Conservation (phyloP, 2,329 filamentous ascomycete species). For the Trichoderma polysporum region DNA sequence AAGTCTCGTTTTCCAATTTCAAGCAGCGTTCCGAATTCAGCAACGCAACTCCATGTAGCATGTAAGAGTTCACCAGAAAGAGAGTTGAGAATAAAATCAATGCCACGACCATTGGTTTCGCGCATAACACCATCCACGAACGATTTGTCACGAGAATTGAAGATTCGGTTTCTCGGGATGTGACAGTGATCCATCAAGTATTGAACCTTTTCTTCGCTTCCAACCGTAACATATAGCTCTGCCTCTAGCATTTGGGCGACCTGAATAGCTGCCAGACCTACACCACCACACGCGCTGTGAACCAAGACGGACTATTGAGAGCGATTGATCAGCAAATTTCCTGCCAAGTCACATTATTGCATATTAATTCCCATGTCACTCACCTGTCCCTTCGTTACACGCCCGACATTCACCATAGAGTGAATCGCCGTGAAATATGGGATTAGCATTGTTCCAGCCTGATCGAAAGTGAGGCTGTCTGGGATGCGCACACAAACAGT, state of each 20-base stretch:
- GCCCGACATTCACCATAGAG: too few relatives aligned
- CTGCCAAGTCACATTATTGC: too few relatives aligned
- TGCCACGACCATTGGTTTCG: neutral
- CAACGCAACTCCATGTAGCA: neutral
- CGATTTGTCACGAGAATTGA: neutral
- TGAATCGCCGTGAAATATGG: too few relatives aligned
- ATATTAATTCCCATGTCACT: too few relatives aligned
- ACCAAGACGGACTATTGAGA: too few relatives aligned
- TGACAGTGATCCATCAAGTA: neutral
- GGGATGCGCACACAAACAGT: too few relatives aligned
- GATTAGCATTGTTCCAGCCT: too few relatives aligned
- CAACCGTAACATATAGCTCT: neutral
- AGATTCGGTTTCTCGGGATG: neutral
- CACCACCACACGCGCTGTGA: neutral
- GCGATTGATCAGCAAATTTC: too few relatives aligned
- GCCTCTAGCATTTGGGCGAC: neutral
- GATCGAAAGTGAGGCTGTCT: too few relatives aligned
- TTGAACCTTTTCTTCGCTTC: neutral
- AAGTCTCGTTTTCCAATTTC: neutral
- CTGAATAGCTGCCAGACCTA: neutral
- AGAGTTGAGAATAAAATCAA: neutral
- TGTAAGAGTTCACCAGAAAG: neutral
- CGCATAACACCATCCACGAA: neutral
- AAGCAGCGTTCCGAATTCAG: neutral
- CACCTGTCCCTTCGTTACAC: too few relatives aligned